Evolutionary conservation across 2,329 filamentous ascomycete species (phyloP).

Genomic region (Xylariaceae sp.): DNA sequence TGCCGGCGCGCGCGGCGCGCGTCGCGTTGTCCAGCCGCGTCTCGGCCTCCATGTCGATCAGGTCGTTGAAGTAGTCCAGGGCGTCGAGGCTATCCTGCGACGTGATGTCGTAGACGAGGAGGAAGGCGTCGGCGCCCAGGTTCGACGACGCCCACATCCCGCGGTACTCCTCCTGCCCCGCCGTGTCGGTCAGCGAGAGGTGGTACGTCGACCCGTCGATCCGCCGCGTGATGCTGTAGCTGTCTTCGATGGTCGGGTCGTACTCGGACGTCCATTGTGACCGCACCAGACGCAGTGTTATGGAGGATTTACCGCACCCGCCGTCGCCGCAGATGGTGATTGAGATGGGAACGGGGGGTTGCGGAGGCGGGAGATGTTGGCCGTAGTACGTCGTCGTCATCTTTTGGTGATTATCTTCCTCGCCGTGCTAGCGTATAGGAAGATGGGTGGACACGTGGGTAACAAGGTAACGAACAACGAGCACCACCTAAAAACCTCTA

Average conservation of each 20-base stretch:
- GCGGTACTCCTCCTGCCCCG: constrained; percentile 88
- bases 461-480: background rate
- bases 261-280: constrained; percentile 85
- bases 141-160: constrained; percentile 83
- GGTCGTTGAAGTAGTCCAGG: constrained; percentile 77
- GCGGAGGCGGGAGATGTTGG: constrained; percentile 33
- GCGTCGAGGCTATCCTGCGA: constrained; percentile 67
- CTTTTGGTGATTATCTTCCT: background rate
- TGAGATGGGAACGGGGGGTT: constrained; percentile 59
- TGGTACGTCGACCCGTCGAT: constrained; percentile 82
- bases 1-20: constrained; percentile 49
- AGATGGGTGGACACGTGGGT: background rate
- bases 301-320: constrained; percentile 82
- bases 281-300: constrained; percentile 79
- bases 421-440: background rate
- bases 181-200: constrained; percentile 79
- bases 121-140: constrained; percentile 77
- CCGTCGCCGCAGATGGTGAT: constrained; percentile 88
- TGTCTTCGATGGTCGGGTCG: constrained; percentile 81
- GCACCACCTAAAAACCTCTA: background rate
- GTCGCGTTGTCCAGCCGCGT: constrained; percentile 65
- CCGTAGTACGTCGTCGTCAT: constrained; percentile 17
- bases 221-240: constrained; percentile 78
- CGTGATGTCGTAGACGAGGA: constrained; percentile 88
- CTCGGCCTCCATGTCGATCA: constrained; percentile 83